phyloP scores from a whole-genome alignment of 441 rosid species.

The Geranium incanum region DNA sequence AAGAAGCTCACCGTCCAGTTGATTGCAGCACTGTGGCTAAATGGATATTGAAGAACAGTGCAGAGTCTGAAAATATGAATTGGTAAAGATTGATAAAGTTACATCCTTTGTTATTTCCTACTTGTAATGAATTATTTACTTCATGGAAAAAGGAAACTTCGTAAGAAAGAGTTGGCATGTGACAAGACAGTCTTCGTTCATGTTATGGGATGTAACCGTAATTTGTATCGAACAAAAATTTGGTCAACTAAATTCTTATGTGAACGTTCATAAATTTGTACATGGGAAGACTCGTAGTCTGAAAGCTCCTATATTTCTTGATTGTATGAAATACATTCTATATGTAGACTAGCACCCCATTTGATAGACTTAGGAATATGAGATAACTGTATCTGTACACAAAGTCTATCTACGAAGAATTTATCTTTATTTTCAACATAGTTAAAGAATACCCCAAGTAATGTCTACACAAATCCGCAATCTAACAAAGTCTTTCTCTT shows the following conservation, averaged over 20 bases:
- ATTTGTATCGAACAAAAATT: too few relatives aligned
- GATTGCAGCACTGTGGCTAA: slow-evolving; percentile 78
- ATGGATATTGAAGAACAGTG: slow-evolving; percentile 93
- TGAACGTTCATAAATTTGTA: background rate
- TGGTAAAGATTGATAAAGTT: slow-evolving; percentile 40
- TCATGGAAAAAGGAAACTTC: too few relatives aligned
- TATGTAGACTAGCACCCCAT: too few relatives aligned
- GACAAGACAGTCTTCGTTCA: too few relatives aligned
- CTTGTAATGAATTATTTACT: background rate
- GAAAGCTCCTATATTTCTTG: too few relatives aligned
- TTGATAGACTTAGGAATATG: too few relatives aligned
- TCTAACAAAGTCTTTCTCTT: too few relatives aligned
- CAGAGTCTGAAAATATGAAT: slow-evolving; percentile 96
- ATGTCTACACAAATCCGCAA: background rate
- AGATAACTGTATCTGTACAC: background rate
- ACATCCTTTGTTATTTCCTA: slow-evolving; percentile 1
- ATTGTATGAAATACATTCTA: too few relatives aligned
- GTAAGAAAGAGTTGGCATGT: too few relatives aligned
- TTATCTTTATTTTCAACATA: background rate
- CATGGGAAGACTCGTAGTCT: background rate
- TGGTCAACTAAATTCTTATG: too few relatives aligned
- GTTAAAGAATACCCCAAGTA: background rate
- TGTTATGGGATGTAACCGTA: too few relatives aligned
- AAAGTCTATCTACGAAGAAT: background rate
- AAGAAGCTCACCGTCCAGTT: slow-evolving; percentile 98